Evolutionary conservation across 306 rosid species (phyloP), one percentile per base, ranked within the genome.

Genomic region (Malus sieversii): DNA sequence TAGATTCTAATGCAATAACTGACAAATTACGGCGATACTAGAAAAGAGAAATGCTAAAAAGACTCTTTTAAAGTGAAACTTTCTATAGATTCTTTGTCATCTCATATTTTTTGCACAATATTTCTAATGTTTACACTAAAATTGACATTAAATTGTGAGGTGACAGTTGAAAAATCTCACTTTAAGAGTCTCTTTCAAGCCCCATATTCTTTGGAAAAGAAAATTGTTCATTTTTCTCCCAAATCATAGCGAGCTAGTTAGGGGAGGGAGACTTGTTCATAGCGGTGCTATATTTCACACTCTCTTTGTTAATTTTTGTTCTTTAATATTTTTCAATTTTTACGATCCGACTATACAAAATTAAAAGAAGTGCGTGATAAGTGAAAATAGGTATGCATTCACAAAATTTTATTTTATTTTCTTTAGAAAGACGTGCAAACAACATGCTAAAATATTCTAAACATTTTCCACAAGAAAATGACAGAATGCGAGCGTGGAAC

Each of bases 381-480:
- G 25, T 16, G 8, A 29, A n/a, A 29, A 59, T 5, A 4, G 0
- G 18, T 3, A 0, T 4, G 4, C 1, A 10, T 35, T 10, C 18
- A 66, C 29, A 35, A 35, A 66, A 4, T 35, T 35, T 18, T 0
- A 14, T 18, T 33, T 66, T 35, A 16, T 20, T 35, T 61, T 9
- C 6, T 32, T 32, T 62, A 8, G 14, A 4, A 61, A 61, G 70
- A 61, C 77, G 70, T 74, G 60, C 77, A 74, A 61, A 74, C 72
- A 52, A 75, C 55, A 16, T 4, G 52, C 27, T 29, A 38, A 71
- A 52, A 1, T 16, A 22, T 11, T 63, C 13, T 16, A 18, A 10
- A 19, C 15, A 71, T 71, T 32, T 40, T 61, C 57, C 3, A 5
- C 19, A 8, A 9, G 25, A 27, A 70, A 45, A 58, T 23, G 66